Base-by-base conservation (phyloP, 306 rosid species). In the Inga leiocalycina region DNA sequence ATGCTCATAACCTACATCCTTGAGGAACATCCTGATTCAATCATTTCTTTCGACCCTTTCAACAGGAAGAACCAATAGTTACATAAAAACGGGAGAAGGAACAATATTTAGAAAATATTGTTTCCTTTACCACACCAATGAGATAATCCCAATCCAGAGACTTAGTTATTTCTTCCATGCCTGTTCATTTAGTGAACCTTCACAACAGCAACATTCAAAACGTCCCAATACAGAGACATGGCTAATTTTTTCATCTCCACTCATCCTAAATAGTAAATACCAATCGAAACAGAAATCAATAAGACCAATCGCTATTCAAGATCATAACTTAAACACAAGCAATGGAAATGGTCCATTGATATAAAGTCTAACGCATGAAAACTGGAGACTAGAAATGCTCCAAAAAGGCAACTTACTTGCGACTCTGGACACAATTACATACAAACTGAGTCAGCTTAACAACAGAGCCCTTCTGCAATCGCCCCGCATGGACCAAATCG, bases 381-480 rank as follows among this genome's bases (percentile, higher is more conserved):
- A 39, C 10, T 1, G 56, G 6, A 43, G 35, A 73, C 2, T 8
- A 75, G 24, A 59, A 13, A 44, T 15, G 10, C 48, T 15, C 64
- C 62, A 37, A 52, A 69, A 46, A 16, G 32, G 61, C 57, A 14
- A 80, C 95, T 65, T 70, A 95, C 99, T 81, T 81, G 86, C 99
- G 99, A 8, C 20, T 51, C 84, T 91, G 96, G 44, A 95, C 90
- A 35, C 70, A 78, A 75, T 89, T 87, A 72, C 95, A 92, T 74
- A 89, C 84, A 71, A 78, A 92, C 46, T 89, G 87, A 8, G 69
- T 74, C 68, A 94, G 64, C 17, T 79, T 82, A 75, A 94, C 75
- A 4, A 94, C 22, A 30, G 98, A 92, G 37, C 98, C 96, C 69
- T 80, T 86, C 84, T 87, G 96, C 83, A 94, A 87, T 83, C n/a